These are phyloP conservation scores for Sugiyamaella castrensis DNA, from an alignment of 1,139 yeast genomes.

Conservation along the genomic window DNA sequence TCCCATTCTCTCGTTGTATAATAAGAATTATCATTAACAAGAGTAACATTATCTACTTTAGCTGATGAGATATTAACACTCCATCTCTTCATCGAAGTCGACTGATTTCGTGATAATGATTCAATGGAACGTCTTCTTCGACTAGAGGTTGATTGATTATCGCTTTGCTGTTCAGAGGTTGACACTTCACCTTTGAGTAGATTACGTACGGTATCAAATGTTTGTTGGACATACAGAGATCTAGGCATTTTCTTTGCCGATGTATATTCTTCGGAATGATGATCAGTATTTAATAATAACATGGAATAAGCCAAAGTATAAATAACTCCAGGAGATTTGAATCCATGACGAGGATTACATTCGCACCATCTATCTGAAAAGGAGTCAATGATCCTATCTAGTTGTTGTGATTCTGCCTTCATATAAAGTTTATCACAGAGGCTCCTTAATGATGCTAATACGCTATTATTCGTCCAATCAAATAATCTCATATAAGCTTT, in stretches of 20 bases:
- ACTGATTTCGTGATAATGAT: slow-evolving; percentile 13
- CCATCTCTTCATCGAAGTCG: slow-evolving; percentile 23
- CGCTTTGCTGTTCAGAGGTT: background rate
- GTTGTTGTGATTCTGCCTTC: slow-evolving; percentile 81
- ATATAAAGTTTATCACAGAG: slow-evolving; percentile 66
- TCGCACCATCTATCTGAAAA: slow-evolving; percentile 67
- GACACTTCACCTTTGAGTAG: slow-evolving; percentile 16
- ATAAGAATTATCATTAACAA: slow-evolving; percentile 22
- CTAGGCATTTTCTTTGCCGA: slow-evolving; percentile 38
- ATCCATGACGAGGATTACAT: slow-evolving; percentile 47
- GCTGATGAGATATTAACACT: slow-evolving; percentile 18
- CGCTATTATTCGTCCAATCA: slow-evolving; percentile 32
- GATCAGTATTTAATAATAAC: slow-evolving; percentile 58
- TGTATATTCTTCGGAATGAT: slow-evolving; percentile 34
- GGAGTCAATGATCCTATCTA: slow-evolving; percentile 69
- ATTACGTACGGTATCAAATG: slow-evolving; percentile 24
- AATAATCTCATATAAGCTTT: slow-evolving; percentile 33
- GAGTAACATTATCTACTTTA: slow-evolving; percentile 20
- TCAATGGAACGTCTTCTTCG: slow-evolving; percentile 14
- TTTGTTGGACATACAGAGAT: slow-evolving; percentile 33
- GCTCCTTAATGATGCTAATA: slow-evolving; percentile 52
- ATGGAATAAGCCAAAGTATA: slow-evolving; percentile 74
- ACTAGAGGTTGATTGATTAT: slow-evolving; percentile 1
- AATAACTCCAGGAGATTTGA: slow-evolving; percentile 58
- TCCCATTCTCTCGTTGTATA: slow-evolving; percentile 32